phyloP scores from a whole-genome alignment of 352 stramenopile species.

The Phytophthora constricta region DNA sequence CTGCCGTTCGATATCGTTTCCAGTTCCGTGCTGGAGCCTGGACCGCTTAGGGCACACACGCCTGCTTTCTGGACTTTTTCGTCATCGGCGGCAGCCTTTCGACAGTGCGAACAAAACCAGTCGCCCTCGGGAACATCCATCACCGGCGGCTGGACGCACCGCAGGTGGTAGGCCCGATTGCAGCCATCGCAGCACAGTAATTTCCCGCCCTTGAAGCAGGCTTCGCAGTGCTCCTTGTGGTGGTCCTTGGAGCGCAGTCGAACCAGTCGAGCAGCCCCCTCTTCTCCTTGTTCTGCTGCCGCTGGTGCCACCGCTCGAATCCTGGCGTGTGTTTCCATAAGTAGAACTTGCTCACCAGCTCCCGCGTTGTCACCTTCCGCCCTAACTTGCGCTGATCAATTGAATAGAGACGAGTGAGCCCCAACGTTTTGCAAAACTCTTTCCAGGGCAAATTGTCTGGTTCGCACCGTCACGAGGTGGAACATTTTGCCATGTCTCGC shows the following conservation, averaged over 20 bases:
- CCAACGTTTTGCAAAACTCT: neutral
- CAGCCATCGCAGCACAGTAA: conserved; percentile 81
- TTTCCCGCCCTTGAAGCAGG: conserved; percentile 73
- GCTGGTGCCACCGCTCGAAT: conserved; percentile 62
- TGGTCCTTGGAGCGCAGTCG: conserved; percentile 45
- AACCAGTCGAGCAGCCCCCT: conserved; percentile 55
- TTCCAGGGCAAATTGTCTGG: neutral
- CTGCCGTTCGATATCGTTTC: conserved; percentile 22
- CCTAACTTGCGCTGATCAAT: conserved; percentile 48
- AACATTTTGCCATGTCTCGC: conserved; percentile 68
- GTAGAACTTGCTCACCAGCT: conserved; percentile 72
- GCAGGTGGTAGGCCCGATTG: conserved; percentile 77
- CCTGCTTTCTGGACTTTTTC: neutral
- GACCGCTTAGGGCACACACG: neutral
- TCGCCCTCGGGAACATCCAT: conserved; percentile 69
- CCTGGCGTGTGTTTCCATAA: conserved; percentile 63
- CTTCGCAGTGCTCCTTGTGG: conserved; percentile 75
- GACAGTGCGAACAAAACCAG: conserved; percentile 72
- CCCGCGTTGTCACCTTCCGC: conserved; percentile 39
- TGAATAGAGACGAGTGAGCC: neutral
- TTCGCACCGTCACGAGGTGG: conserved; percentile 58
- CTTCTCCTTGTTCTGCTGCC: conserved; percentile 51
- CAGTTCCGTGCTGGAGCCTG: conserved; percentile 7
- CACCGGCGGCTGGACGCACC: conserved; percentile 74
- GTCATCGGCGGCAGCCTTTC: conserved; percentile 9